Evolutionary conservation across 2,329 filamentous ascomycete genomes (phyloP), one percentile per base, ranked within the genome.

Genomic region (Alternaria sp.): DNA sequence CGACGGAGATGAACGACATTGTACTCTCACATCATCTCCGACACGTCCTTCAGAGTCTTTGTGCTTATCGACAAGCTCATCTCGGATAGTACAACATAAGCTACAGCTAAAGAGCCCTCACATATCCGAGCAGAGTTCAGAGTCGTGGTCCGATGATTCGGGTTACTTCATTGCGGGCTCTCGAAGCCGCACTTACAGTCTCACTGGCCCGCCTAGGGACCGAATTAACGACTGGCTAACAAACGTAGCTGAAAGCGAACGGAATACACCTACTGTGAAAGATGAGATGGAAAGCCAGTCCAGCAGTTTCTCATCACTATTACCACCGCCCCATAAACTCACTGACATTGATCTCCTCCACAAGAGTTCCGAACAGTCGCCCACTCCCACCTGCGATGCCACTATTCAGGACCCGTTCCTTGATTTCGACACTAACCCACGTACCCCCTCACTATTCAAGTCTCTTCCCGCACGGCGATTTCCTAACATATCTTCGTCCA

Each of bases 71-170:
- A 59, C 49, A 2, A 34, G 36, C 5, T 44, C 47, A 4, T 24
- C 26, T 28, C 14, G 16, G 20, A 22, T 22, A 8, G 36, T 44
- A 24, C 39, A 38, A 6, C 48, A 49, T 16, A 48, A 44, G 42
- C 26, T 36, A 39, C 51, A 43, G 5, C 24, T 34, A 16, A 49
- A 18, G 41, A 55, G 44, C 6, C 41, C 57, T 9, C 41, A 46
- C 24, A 30, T 54, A 32, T 60, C 57, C 4, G 56, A 62, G 51
- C 48, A 42, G 9, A 63, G 54, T 11, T 72, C 69, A 4, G 69
- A 60, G 18, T 71, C 70, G 0, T 76, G 73, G 73, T 74, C 70
- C 2, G 70, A 68, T 26, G 70, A 74, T 38, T 74, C 71, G 0
- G 63, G 66, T 22, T 73, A 74, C 28, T 55, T 75, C 8, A 52